Conservation (phyloP, 2,329 filamentous ascomycete genomes). For the Aspergillus flavus region DNA sequence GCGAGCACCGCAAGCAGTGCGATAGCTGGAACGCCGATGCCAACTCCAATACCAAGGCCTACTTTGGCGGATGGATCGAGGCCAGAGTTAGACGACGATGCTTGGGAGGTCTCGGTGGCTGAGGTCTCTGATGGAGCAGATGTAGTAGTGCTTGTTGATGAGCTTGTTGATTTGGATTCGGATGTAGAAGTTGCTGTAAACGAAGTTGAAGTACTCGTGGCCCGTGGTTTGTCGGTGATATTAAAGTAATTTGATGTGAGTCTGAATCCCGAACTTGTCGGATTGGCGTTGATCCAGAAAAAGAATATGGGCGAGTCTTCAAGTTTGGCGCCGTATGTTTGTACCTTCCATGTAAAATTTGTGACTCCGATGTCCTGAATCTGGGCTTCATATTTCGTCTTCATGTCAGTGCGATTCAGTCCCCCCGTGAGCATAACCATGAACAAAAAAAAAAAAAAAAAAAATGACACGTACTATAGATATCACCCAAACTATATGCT, state of each 20-base stretch:
- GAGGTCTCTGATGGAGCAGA: not conserved
- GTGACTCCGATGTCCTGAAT: conserved; percentile 3
- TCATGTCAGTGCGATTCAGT: not conserved
- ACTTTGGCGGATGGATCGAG: conserved; percentile 11
- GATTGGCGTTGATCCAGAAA: conserved; percentile 21
- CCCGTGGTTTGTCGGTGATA: conserved; percentile 14
- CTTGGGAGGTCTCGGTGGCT: not conserved
- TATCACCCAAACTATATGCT: conserved; percentile 14
- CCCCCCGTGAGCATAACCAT: not conserved
- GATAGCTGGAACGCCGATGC: conserved; percentile 13
- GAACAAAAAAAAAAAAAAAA: not conserved
- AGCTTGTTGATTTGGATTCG: not conserved
- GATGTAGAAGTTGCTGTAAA: not conserved
- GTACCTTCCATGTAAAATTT: conserved; percentile 23
- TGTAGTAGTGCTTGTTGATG: not conserved
- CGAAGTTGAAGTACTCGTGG: not conserved
- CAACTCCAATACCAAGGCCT: conserved; percentile 16
- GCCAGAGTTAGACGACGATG: not conserved
- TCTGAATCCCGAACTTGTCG: conserved; percentile 8
- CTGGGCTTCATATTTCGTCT: conserved; percentile 15
- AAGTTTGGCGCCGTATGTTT: conserved; percentile 18
- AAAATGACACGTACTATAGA: conserved; percentile 11
- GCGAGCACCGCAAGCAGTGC: conserved; percentile 9
- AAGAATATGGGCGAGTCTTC: conserved; percentile 22
- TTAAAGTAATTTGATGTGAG: conserved; percentile 21